Base-by-base conservation (phyloP, 202 grass and related monocot species). In the Musa balbisiana region DNA sequence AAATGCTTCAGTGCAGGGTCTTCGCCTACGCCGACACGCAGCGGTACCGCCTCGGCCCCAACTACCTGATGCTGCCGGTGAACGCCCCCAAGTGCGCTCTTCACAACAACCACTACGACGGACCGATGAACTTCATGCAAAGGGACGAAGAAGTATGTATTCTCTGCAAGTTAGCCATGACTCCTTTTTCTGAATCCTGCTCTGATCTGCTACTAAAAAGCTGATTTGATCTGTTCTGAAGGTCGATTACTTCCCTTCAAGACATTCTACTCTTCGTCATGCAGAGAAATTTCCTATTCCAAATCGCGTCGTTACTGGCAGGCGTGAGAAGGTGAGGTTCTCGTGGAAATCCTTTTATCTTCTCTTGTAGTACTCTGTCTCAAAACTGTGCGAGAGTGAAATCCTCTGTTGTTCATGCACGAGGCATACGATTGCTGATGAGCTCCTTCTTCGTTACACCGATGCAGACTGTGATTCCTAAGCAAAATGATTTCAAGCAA, bases 11-110 rank as follows among this genome's bases (percentile, higher is more conserved):
- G 77, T 92, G 87, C 1, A 92, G 93, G 83, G 82, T 92, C 76
- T 97, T 97, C 68, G 91, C 93, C 20, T 91, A 97, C 29, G 86
- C 87, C 76, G 93, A 97, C 80, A 97, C 93, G 53, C 93, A 97
- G 54, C 90, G 86, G 83, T 88, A 97, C 22, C 89, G 90, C 24
- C 84, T 92, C 19, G 80, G 80, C 12, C 72, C 80, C 62, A 82
- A 82, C 73, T 82, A 76, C 62, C 55, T 76, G 73, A 68, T 76
- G 80, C 80, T 82, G 16, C 80, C 80, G 26, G 73, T 33, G 16
- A 82, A 82, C 54, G 79, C 77, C 16, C 64, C 77, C 1, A 79
- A 79, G 67, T 70, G 77, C 51, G 77, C 77, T 59, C 25, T 70
- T 51, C 77, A 79, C 50, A 79, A 70, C 52, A 79, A 79, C 23